Evolutionary conservation across 2,329 filamentous ascomycete genomes (phyloP).

Genomic region (Claviceps purpurea): DNA sequence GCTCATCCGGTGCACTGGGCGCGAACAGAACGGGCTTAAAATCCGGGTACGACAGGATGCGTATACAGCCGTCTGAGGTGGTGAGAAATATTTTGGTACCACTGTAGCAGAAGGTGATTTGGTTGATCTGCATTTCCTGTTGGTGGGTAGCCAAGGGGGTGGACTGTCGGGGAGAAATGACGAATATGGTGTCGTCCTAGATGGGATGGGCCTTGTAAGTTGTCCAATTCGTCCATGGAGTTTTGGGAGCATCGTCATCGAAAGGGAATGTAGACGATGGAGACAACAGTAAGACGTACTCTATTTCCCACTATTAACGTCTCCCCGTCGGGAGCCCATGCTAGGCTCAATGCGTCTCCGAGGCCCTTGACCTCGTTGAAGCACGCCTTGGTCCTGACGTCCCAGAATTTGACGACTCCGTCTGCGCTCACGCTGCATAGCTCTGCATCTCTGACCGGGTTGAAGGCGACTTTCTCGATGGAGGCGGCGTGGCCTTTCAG

Average conservation of each 20-base stretch:
- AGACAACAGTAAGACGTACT: slow-evolving; percentile 27
- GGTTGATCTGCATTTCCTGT: slow-evolving; percentile 54
- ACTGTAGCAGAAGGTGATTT: slow-evolving; percentile 61
- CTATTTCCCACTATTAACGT: slow-evolving; percentile 61
- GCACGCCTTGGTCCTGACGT: slow-evolving; percentile 58
- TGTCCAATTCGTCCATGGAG: neutral
- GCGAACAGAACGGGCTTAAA: slow-evolving; percentile 42
- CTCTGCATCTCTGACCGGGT: slow-evolving; percentile 63
- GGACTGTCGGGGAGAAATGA: slow-evolving; percentile 46
- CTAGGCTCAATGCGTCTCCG: slow-evolving; percentile 56
- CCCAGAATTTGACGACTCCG: slow-evolving; percentile 67
- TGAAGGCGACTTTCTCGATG: slow-evolving; percentile 67
- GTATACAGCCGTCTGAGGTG: slow-evolving; percentile 56
- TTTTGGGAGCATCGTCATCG: neutral
- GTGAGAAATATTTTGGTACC: slow-evolving; percentile 58
- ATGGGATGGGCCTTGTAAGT: neutral
- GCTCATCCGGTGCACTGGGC: slow-evolving; percentile 24
- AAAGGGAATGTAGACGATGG: neutral
- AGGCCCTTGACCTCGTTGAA: slow-evolving; percentile 55
- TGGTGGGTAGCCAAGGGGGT: slow-evolving; percentile 44
- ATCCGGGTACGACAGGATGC: slow-evolving; percentile 55
- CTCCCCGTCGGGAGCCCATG: slow-evolving; percentile 60
- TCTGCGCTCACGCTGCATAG: slow-evolving; percentile 63
- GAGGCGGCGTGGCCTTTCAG: slow-evolving; percentile 52
- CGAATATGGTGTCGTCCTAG: slow-evolving; percentile 49